Conservation (phyloP, 805 yeast genomes). For the Myxozyma vanderwaltii region DNA sequence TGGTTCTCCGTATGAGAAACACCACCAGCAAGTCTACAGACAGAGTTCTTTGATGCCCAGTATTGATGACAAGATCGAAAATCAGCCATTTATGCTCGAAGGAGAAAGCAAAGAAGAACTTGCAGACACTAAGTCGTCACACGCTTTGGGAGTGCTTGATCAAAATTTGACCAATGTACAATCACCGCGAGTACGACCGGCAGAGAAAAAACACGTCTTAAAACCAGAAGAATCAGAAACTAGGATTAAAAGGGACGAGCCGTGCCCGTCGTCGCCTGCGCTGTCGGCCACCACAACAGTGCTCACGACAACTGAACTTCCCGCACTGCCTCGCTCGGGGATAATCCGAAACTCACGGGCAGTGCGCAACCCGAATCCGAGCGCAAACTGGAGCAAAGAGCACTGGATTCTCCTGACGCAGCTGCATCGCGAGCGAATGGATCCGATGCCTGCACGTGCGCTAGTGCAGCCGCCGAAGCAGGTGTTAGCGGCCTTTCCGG, state of each 20-base stretch:
- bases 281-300: constrained; percentile 7
- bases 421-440: constrained; percentile 23
- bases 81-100: neutral
- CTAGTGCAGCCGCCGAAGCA: constrained; percentile 12
- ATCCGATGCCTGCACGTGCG: constrained; percentile 25
- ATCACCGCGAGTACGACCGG: neutral
- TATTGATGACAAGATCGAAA: neutral
- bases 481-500: constrained; percentile 26
- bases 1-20: neutral
- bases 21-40: neutral
- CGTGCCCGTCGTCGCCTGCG: constrained; percentile 1
- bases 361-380: constrained; percentile 17
- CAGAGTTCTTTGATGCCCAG: neutral
- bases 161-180: neutral
- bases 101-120: neutral
- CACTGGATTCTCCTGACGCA: constrained; percentile 29
- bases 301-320: constrained; percentile 16
- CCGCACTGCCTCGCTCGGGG: constrained; percentile 4
- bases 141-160: neutral
- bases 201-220: neutral
- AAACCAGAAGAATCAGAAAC: neutral
- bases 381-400: constrained; percentile 18
- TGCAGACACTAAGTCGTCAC: neutral
- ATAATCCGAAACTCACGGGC: neutral
- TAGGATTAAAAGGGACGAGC: neutral